phyloP scores from a whole-genome alignment of 306 rosid species.

The Purshia tridentata region DNA sequence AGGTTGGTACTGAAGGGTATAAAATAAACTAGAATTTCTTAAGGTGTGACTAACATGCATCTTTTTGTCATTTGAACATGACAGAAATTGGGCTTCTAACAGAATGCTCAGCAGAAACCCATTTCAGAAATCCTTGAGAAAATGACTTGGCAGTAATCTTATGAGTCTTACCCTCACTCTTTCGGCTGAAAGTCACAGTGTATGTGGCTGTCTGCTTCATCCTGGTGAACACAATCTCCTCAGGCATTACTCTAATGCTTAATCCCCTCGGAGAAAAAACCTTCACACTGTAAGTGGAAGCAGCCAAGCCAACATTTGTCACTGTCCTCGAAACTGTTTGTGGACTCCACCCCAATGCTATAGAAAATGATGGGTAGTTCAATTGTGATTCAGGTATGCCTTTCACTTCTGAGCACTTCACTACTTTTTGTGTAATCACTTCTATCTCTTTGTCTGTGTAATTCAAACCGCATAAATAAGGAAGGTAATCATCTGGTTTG shows the following conservation, averaged over 20 bases:
- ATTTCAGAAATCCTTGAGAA: slow-evolving; percentile 42
- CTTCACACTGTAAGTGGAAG: slow-evolving; percentile 30
- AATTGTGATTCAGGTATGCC: slow-evolving; percentile 38
- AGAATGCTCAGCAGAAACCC: slow-evolving; percentile 45
- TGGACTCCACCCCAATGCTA: slow-evolving; percentile 13
- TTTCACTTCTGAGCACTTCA: slow-evolving; percentile 32
- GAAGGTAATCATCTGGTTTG: slow-evolving; percentile 42
- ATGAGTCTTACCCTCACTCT: no score
- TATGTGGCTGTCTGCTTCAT: slow-evolving; percentile 41
- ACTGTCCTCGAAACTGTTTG: slow-evolving; percentile 27
- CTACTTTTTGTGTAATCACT: slow-evolving; percentile 22
- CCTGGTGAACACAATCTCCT: slow-evolving; percentile 33
- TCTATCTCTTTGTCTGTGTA: slow-evolving; percentile 41
- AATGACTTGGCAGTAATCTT: background rate
- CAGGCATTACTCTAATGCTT: slow-evolving; percentile 28
- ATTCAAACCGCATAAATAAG: slow-evolving; percentile 53
- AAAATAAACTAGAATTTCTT: no score
- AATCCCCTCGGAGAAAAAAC: no score
- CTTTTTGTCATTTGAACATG: slow-evolving; percentile 2
- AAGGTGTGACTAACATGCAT: no score
- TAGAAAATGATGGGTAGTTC: slow-evolving; percentile 52
- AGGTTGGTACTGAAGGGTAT: no score
- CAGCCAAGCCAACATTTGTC: slow-evolving; percentile 46
- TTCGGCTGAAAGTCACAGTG: slow-evolving; percentile 16
- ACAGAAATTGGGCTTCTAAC: slow-evolving; percentile 42